phyloP scores from a whole-genome alignment of 805 yeast species.

The Lachancea thermotolerans region DNA sequence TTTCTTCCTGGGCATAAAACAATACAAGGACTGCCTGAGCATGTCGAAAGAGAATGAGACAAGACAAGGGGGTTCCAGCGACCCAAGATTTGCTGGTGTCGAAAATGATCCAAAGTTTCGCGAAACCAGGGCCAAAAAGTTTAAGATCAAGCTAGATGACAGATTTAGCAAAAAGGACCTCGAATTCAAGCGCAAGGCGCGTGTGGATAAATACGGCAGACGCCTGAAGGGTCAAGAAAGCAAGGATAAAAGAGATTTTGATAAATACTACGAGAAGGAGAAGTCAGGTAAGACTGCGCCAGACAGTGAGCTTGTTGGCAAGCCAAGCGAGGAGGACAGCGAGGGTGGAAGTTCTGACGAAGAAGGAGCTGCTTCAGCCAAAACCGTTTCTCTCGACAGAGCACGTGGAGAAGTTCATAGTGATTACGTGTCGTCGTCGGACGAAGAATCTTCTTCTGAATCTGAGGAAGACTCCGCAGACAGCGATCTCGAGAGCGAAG shows the following conservation, averaged over 20 bases:
- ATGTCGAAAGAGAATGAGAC: constrained; percentile 16
- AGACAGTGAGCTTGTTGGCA: constrained; percentile 9
- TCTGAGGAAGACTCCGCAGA: constrained; percentile 39
- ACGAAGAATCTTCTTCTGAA: constrained; percentile 38
- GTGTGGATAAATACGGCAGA: constrained; percentile 85
- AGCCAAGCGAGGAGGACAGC: constrained; percentile 11
- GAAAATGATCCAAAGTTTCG: constrained; percentile 86
- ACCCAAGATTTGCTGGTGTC: constrained; percentile 71
- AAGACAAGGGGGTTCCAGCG: constrained; percentile 41
- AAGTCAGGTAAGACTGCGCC: constrained; percentile 10
- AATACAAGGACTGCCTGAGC: background rate
- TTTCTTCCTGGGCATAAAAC: background rate
- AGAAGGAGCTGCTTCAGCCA: background rate
- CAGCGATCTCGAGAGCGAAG: constrained; percentile 40
- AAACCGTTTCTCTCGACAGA: constrained; percentile 36
- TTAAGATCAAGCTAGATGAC: constrained; percentile 74
- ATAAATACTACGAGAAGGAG: constrained; percentile 55
- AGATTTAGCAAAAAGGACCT: constrained; percentile 65
- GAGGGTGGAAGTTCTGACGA: constrained; percentile 10
- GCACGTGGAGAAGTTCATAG: constrained; percentile 64
- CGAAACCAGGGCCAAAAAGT: constrained; percentile 58
- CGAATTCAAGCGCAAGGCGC: constrained; percentile 53
- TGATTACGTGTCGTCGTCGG: constrained; percentile 37
- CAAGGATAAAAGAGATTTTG: constrained; percentile 46
- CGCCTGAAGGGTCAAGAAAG: constrained; percentile 39